A percentile compares a stretch with the other conserved stretches of the same genome.
phyloP scores from a whole-genome alignment of 2,329 filamentous ascomycete species.

The Salinomyces thailandicus region DNA sequence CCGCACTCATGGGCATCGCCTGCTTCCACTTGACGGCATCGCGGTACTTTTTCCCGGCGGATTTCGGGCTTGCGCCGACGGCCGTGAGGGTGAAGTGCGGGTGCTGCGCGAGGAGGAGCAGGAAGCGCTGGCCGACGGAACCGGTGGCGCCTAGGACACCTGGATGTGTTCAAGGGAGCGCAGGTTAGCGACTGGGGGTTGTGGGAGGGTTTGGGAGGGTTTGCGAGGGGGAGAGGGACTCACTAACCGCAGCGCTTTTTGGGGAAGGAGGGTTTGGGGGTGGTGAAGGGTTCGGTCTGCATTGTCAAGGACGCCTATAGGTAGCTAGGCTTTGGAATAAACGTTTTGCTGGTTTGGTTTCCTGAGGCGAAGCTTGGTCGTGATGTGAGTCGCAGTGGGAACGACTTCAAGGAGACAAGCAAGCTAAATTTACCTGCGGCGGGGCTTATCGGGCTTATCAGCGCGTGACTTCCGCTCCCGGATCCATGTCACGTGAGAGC shows the following conservation, averaged over 20 bases:
- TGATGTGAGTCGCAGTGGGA: too few relatives aligned
- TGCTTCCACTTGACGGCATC: conserved; percentile 97
- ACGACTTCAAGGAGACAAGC: too few relatives aligned
- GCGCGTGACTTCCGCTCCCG: too few relatives aligned
- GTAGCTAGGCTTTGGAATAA: too few relatives aligned
- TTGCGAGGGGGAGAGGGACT: conserved; percentile 23
- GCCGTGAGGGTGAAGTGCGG: conserved; percentile 79
- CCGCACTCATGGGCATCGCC: conserved; percentile 64
- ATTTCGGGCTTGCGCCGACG: conserved; percentile 79
- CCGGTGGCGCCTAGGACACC: conserved; percentile 81
- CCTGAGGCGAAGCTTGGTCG: too few relatives aligned
- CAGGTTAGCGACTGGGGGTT: too few relatives aligned
- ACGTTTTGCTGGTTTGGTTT: too few relatives aligned
- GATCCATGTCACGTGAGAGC: too few relatives aligned
- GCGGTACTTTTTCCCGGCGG: conserved; percentile 86
- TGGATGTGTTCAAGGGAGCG: conserved; percentile 19
- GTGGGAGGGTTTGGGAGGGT: conserved; percentile 26
- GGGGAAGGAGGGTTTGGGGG: conserved; percentile 30
- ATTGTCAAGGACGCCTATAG: too few relatives aligned
- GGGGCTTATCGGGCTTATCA: too few relatives aligned
- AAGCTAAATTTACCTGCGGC: too few relatives aligned
- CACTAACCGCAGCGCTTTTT: conserved; percentile 44
- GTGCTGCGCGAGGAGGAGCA: conserved; percentile 80
- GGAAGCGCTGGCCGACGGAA: conserved; percentile 90
- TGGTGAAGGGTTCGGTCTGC: conserved; percentile 35